Evolutionary conservation across 1,139 yeast species (phyloP).

Genomic region (Yamadazyma membranifaciens): DNA sequence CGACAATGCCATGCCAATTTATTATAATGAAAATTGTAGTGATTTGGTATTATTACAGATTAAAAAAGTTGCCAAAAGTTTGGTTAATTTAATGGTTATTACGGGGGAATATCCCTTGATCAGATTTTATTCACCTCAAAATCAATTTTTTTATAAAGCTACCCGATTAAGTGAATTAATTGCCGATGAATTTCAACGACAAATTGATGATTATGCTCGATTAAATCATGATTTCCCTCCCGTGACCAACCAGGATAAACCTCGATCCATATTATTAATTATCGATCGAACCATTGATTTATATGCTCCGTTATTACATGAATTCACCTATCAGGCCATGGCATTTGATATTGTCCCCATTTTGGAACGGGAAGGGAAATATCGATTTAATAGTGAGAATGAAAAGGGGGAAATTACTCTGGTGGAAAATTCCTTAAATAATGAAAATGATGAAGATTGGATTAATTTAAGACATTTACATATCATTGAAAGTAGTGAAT

Average conservation of each 20-base stretch:
- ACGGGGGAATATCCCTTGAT: constrained; percentile 89
- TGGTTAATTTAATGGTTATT: constrained; percentile 70
- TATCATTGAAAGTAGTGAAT: constrained; percentile 72
- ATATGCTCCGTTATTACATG: constrained; percentile 83
- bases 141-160: constrained; percentile 46
- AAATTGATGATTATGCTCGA: constrained; percentile 74
- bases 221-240: constrained; percentile 63
- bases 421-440: constrained; percentile 42
- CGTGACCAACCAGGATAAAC: constrained; percentile 52
- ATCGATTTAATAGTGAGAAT: constrained; percentile 59
- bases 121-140: constrained; percentile 62
- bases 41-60: constrained; percentile 62
- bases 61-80: constrained; percentile 54
- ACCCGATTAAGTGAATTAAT: constrained; percentile 67
- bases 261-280: constrained; percentile 72
- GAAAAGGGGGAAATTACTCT: constrained; percentile 53
- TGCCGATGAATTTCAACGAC: constrained; percentile 70
- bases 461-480: constrained; percentile 69
- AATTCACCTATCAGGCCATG: constrained; percentile 93
- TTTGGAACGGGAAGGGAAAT: constrained; percentile 53
- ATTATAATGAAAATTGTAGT: constrained; percentile 66
- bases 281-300: constrained; percentile 84
- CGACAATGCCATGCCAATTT: constrained; percentile 66
- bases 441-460: constrained; percentile 79
- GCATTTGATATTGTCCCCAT: constrained; percentile 68